phyloP scores from a whole-genome alignment of 768 basidiomycete species.

The Phaffia australis region DNA sequence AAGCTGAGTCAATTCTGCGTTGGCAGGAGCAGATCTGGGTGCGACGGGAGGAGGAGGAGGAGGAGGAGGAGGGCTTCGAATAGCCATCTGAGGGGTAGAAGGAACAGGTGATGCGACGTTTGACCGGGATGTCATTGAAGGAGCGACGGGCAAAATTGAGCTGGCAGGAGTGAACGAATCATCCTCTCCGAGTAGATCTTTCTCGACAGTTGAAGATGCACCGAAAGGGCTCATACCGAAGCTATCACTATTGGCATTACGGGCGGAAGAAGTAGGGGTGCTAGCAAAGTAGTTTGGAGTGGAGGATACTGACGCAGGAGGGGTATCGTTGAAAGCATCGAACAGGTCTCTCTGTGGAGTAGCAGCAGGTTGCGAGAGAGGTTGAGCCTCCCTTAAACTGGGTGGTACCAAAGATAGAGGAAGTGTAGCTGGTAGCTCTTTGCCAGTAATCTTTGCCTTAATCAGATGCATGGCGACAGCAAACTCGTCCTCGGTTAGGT shows the following conservation, averaged over 20 bases:
- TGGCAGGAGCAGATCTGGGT: neutral
- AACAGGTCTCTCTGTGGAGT: slow-evolving; percentile 24
- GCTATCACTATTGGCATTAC: slow-evolving; percentile 21
- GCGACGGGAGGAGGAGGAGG: slow-evolving; percentile 16
- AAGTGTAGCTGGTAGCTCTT: slow-evolving; percentile 53
- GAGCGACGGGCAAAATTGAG: slow-evolving; percentile 11
- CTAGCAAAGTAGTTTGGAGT: slow-evolving; percentile 22
- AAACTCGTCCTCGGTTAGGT: slow-evolving; percentile 78
- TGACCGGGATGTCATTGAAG: slow-evolving; percentile 14
- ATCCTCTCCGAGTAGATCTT: slow-evolving; percentile 19
- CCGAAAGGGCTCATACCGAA: slow-evolving; percentile 33
- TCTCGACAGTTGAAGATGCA: slow-evolving; percentile 14
- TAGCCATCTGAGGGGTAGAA: slow-evolving; percentile 8
- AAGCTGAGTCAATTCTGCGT: slow-evolving; percentile 16
- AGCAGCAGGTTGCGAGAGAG: slow-evolving; percentile 29
- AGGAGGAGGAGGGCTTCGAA: slow-evolving; percentile 15
- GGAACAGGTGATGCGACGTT: slow-evolving; percentile 2
- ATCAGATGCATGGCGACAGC: slow-evolving; percentile 93
- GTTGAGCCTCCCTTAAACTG: slow-evolving; percentile 48
- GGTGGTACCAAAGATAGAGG: slow-evolving; percentile 72
- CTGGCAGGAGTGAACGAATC: slow-evolving; percentile 23
- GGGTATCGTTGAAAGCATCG: slow-evolving; percentile 24
- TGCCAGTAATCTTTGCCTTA: slow-evolving; percentile 68
- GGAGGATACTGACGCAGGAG: slow-evolving; percentile 27
- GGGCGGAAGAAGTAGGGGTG: slow-evolving; percentile 28